Base-by-base conservation (phyloP, 2,329 filamentous ascomycete species). In the Phaeosphaeriaceae sp. region DNA sequence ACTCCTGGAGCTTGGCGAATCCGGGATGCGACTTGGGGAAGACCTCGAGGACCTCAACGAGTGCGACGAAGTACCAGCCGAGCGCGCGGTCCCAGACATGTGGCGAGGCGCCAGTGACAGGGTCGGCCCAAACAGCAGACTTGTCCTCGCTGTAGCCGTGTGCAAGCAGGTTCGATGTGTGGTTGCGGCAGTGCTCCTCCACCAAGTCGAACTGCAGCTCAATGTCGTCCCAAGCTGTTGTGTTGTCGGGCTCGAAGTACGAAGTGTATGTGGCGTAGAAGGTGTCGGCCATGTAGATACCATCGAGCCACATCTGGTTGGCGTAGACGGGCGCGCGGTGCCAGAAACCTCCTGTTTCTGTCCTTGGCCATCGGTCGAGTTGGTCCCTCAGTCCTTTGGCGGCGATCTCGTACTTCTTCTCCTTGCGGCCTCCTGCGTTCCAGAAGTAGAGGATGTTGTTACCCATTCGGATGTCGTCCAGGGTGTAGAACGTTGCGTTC, bases 291-390 rank as follows among this genome's bases (percentile, higher is more conserved):
- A 80, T 80, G 67, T 77, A 79, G 42, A 80, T 83, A 1, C 85
- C 85, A 61, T 86, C 84, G 0, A 87, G 78, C 85, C 85, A 86
- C 84, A 86, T 86, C 66, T 87, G 83, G 61, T 85, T 79, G 19
- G 77, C 78, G 61, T 85, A 85, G 1, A 77, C 73, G 30, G 82
- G 74, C 17, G 78, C 70, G 0, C 81, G 77, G 63, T 87, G 85
- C 83, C 84, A 87, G 76, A 87, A 84, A 0, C 85, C 85, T 9
- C 85, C 85, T 0, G 77, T 70, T 0, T 80, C 70, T 0, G 82
- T 87, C 15, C 85, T 78, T 5, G 83, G 83, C 59, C 84, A 83
- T 32, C 77, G 71, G 59, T 85, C 72, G 6, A 87, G 67, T 60
- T 84, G 82, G 17, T 73, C 63, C 9, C 82, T 77, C 47, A 87